Evolutionary conservation across 1,284 basidiomycete species (phyloP), one percentile per base, ranked within the genome.

Genomic region (Trichosporon sp.): DNA sequence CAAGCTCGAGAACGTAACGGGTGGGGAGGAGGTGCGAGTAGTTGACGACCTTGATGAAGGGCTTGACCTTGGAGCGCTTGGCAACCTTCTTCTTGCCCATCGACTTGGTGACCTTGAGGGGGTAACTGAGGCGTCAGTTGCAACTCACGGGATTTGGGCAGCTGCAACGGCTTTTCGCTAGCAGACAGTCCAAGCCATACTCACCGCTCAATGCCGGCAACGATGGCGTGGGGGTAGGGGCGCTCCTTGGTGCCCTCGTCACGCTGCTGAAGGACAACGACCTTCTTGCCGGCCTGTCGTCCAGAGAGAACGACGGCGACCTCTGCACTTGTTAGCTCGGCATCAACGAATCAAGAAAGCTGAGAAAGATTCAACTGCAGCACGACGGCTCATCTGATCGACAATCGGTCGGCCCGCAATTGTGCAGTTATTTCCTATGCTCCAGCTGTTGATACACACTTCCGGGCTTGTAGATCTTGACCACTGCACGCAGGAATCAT

Each of bases 11-110:
- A 68, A 90, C 89, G 83, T 97, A 97, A 81, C 95, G 93, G 71
- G 94, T 97, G 62, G 94, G 94, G 88, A 96, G 95, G 69, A 97
- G 85, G 83, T 97, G 94, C 67, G 92, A 90, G 86, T 96, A 96
- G 88, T 97, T 97, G 82, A 96, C 82, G 69, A 95, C 93, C 88
- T 96, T 96, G 86, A 97, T 93, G 83, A 97, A 97, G 73, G 94
- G 94, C 87, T 97, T 97, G 81, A 97, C 89, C 84, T 93, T 94
- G 83, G 87, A 92, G 84, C 94, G 86, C 83, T 86, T 86, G 74
- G 89, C 86, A 70, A 96, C 82, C 82, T 91, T 92, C 87, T 95
- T 97, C 81, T 91, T 87, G 73, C 94, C 92, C 94, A 97, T 97
- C 72, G 90, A 89, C 81, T 89, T 90, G 74, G 92, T 95, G 69